Evolutionary conservation across 2,329 filamentous ascomycete genomes (phyloP), one percentile per base, ranked within the genome.

Genomic region (Emergomyces africanus): DNA sequence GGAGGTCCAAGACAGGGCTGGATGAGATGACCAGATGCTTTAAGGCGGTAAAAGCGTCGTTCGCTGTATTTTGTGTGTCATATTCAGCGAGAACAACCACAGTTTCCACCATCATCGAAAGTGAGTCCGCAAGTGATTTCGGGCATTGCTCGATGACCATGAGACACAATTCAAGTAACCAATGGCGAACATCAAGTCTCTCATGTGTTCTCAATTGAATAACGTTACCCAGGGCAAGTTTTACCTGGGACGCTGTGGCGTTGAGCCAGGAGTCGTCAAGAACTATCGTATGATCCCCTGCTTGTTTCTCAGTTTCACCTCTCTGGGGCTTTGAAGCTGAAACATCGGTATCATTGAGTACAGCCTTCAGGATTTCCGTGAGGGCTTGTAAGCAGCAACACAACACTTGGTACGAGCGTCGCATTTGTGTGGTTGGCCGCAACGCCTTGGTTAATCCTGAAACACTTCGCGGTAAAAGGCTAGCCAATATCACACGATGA

Each of bases 391-490:
- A 69, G 20, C 82, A 82, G 59, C 75, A 75, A 28, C 85, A 75
- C 6, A 97, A 75, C 0, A 95, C 81, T 46, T 79, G 82, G 64
- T 80, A 84, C 54, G 80, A 78, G 39, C 82, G 77, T 54, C 82
- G 78, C 64, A 81, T 79, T 46, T 81, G 77, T n/a, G 79, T 82
- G 0, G 85, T 87, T 0, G 84, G 83, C 4, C 87, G 86, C 56
- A 95, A 74, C 0, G 90, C 76, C 66, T 87, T 91, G 1, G 87
- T 85, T 28, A 99, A 75, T 0, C 85, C 83, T 2, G 94, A 97
- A 0, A 96, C 83, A 0, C 89, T 89, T 10, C 91, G 90, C 0
- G 95, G 94, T 48, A 97, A 78, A 67, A 99, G 94, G 62, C 83
- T 91, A 10, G 90, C 89, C 59, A 95, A 77, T 2, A 88, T 83